Percentiles rank a stretch among this genome's conserved stretches.
Conservation (phyloP, 202 grass and related monocot genomes). For the Cymbopogon flexuosus region DNA sequence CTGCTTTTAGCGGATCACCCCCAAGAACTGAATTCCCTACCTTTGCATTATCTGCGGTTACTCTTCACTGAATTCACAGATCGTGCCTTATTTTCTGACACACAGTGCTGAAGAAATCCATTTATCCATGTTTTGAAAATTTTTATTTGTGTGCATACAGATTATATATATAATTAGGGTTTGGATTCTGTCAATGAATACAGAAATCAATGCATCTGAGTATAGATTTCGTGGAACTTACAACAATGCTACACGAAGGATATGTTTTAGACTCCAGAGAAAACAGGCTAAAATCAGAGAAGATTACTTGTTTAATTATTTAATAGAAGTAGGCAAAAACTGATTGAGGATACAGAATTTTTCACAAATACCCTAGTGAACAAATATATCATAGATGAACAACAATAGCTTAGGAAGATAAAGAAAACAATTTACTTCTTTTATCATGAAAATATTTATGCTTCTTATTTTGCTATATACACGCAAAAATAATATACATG, state of each 20-base stretch:
- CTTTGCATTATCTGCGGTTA: constrained; percentile 12
- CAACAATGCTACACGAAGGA: neutral
- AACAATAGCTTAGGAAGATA: neutral
- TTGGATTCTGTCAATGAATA: constrained; percentile 14
- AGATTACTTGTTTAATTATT: neutral
- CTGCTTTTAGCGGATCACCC: constrained; percentile 29
- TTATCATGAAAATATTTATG: neutral
- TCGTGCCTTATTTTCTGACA: constrained; percentile 30
- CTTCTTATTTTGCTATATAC: neutral
- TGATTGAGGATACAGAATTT: neutral
- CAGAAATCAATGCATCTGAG: neutral
- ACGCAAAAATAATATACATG: constrained; percentile 4
- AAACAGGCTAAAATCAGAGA: neutral
- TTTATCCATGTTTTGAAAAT: constrained; percentile 12
- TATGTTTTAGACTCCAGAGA: neutral
- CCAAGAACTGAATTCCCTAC: constrained; percentile 24
- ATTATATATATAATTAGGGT: constrained; percentile 33
- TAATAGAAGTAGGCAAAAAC: neutral
- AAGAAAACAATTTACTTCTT: neutral
- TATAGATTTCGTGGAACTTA: neutral
- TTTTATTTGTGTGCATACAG: constrained; percentile 10
- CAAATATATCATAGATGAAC: neutral
- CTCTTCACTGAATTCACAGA: constrained; percentile 26
- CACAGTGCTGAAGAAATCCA: constrained; percentile 17
- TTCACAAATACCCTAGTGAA: neutral